Conservation (phyloP, 768 basidiomycete species). For the Tylopilus sp. region DNA sequence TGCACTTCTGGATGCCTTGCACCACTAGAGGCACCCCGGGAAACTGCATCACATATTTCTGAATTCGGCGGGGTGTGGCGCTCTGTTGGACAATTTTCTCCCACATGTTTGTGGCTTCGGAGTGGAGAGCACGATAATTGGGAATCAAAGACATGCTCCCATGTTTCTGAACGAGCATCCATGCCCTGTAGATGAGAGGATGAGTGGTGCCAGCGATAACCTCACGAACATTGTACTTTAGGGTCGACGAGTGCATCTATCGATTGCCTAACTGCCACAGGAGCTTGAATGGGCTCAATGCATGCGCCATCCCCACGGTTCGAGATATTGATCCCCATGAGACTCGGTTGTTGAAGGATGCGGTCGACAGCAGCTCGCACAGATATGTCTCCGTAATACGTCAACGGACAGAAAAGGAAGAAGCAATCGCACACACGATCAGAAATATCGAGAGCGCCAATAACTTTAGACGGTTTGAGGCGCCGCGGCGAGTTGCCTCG, state of each 20-base stretch:
- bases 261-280: not conserved
- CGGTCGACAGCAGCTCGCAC: slow-evolving; percentile 30
- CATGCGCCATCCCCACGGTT: not conserved
- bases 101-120: too few species aligned
- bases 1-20: slow-evolving; percentile 3
- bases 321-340: slow-evolving; percentile 18
- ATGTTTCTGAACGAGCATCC: not conserved
- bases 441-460: slow-evolving; percentile 22
- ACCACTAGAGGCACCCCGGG: not conserved
- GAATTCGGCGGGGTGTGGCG: not conserved
- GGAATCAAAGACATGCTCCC: not conserved
- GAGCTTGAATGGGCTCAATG: not conserved
- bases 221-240: slow-evolving; percentile 12
- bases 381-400: slow-evolving; percentile 18
- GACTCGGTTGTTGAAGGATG: slow-evolving; percentile 24
- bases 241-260: not conserved
- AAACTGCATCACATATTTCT: not conserved
- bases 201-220: slow-evolving; percentile 1
- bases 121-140: not conserved
- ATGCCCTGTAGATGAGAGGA: slow-evolving; percentile 5
- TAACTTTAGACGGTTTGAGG: slow-evolving; percentile 22
- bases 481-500: slow-evolving; percentile 3
- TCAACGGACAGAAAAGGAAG: slow-evolving; percentile 3
- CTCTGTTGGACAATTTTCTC: not conserved
- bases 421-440: slow-evolving; percentile 24